Base-by-base conservation (phyloP, 2,329 filamentous ascomycete genomes). In the Hypoxylon sp. region DNA sequence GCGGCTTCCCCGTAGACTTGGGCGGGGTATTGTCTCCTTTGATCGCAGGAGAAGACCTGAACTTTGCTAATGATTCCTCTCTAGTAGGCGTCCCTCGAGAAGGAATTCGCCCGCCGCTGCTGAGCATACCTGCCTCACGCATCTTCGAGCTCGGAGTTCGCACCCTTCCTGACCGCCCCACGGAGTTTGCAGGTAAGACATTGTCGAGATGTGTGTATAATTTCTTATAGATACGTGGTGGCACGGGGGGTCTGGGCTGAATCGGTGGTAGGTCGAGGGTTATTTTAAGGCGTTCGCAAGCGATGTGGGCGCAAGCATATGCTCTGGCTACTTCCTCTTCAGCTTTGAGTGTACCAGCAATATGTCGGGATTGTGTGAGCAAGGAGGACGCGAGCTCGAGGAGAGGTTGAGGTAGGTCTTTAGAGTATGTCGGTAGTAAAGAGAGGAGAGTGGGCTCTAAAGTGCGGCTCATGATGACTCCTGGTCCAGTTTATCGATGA, bases 271-370 rank as follows among this genome's bases (percentile, higher is more conserved):
- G 87, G 74, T 94, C 88, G 46, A 97, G 86, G 0, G 84, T 78
- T 59, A 89, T 91, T 75, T 94, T 94, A 39, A 97, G 83, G 56
- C 92, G 88, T 72, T 95, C 93, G 76, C 94, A 98, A 19, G 96
- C 96, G 65, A 99, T 87, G 78, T 97, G 90, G 12, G 92, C 91
- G 77, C 94, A 97, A 3, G 91, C 91, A 77, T 96, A 96, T 3
- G 87, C 85, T 19, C 94, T 87, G n/a, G 91, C 93, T 69, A 96
- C 89, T 77, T 97, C 94, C 77, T 97, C 94, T 60, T 96, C 93
- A 2, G 89, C 85, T 76, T 94, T 96, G 56, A 97, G 83, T 14
- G 87, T 91, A 74, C 88, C 90, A 52, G 92, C 93, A 73, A 89
- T 90, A 74, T 89, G 88, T 32, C 92, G 88, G 11, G 93, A 96